Evolutionary conservation across 2,329 filamentous ascomycete genomes (phyloP).

Genomic region (Tolypocladium album): DNA sequence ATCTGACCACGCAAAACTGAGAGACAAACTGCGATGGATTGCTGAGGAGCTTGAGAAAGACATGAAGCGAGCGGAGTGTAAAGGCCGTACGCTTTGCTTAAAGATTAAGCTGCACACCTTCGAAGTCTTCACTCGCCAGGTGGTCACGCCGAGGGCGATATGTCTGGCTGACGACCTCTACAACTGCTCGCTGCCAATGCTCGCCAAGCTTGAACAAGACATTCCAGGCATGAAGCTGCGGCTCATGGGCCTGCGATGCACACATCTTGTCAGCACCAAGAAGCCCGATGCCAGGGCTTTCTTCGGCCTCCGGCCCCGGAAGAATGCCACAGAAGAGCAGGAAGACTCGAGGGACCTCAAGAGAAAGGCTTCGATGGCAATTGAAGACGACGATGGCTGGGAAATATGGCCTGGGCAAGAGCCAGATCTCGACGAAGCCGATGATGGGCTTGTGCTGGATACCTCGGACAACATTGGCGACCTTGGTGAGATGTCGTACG

Average conservation of each 20-base stretch:
- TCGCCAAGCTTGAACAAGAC: constrained; percentile 75
- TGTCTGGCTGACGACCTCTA: constrained; percentile 72
- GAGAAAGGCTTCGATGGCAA: constrained; percentile 19
- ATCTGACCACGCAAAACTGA: constrained; percentile 53
- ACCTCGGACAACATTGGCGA: neutral
- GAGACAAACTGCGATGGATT: constrained; percentile 67
- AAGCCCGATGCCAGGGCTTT: constrained; percentile 68
- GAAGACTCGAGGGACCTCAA: constrained; percentile 14
- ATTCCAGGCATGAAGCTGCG: constrained; percentile 69
- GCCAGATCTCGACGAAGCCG: constrained; percentile 21
- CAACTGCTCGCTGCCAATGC: constrained; percentile 68
- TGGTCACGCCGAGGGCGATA: constrained; percentile 62
- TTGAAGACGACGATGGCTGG: constrained; percentile 38
- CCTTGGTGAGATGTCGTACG: constrained; percentile 1
- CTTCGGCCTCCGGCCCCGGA: constrained; percentile 52
- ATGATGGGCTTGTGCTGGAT: neutral
- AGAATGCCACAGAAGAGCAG: constrained; percentile 9
- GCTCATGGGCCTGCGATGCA: constrained; percentile 82
- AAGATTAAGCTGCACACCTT: constrained; percentile 95
- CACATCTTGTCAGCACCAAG: constrained; percentile 76
- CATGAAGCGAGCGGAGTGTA: constrained; percentile 66
- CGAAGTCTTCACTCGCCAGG: constrained; percentile 79
- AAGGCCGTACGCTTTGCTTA: constrained; percentile 80
- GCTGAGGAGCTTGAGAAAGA: constrained; percentile 84
- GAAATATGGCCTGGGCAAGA: constrained; percentile 60